Conservation (phyloP, 1,284 basidiomycete genomes). For the Trichosporon inkin region DNA sequence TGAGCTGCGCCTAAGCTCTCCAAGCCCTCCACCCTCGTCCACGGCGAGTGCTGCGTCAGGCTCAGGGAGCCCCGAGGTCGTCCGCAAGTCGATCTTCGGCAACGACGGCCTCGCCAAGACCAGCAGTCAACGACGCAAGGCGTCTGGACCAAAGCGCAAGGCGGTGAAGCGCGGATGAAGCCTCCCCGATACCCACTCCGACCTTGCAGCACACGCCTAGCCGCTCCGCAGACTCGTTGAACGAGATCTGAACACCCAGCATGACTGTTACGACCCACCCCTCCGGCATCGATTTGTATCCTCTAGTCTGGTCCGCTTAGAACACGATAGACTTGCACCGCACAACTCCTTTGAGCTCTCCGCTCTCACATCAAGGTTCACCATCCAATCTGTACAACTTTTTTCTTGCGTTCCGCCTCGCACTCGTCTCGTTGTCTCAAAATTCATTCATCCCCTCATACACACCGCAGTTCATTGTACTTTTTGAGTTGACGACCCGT, state of each 20-base stretch:
- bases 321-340: slow-evolving; percentile 7
- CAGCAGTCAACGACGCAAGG: background rate
- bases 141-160: slow-evolving; percentile 4
- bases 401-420: background rate
- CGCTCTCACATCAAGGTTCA: background rate
- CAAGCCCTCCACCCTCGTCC: slow-evolving; percentile 8
- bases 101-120: background rate
- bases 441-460: too few species aligned
- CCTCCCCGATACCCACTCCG: background rate
- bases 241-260: background rate
- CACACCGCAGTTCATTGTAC: too few species aligned
- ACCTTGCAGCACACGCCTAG: background rate
- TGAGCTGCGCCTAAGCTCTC: background rate
- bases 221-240: slow-evolving; percentile 3
- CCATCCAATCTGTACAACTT: background rate
- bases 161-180: background rate
- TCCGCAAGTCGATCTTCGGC: slow-evolving; percentile 17
- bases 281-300: slow-evolving; percentile 2
- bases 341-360: background rate
- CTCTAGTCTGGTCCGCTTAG: slow-evolving; percentile 1
- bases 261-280: slow-evolving; percentile 1
- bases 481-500: too few species aligned
- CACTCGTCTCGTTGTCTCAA: background rate
- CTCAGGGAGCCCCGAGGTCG: slow-evolving; percentile 5
- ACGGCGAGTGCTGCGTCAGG: background rate